Base-by-base conservation (phyloP, 2,329 filamentous ascomycete species). In the Spiromastix sp. region DNA sequence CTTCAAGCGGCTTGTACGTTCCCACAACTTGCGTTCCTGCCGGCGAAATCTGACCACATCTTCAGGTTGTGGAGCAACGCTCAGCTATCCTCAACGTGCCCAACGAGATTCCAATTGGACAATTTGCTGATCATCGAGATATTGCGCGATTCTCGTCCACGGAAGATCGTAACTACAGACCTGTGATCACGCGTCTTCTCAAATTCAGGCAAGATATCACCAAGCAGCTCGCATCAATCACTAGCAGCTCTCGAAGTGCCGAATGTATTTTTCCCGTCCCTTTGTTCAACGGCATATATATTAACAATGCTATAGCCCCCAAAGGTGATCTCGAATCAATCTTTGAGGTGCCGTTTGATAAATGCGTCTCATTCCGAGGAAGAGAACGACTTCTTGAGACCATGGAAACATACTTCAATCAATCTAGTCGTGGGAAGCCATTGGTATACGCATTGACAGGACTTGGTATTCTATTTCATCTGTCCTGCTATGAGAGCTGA, bases 121-220 rank as follows among this genome's bases (percentile, higher is more conserved):
- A 30, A 8, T 31, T 30, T 24, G 15, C 36, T 9, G 28, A 39
- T 22, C 39, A 39, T 27, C 32, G 37, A 3, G 19, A 30, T 24
- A 36, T 42, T 36, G 37, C 32, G n/a, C 32, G 39, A 7, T 42
- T 42, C 22, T 19, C 17, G 12, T 34, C 39, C 2, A 5, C 17
- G 5, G 24, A 33, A 5, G 39, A 42, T 30, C 36, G 30, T 12
- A 26, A 27, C n/a, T 41, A 32, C 15, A 27, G 20, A 17, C 10
- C 35, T 12, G 18, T 42, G 11, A n/a, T 39, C 3, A 20, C 20
- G 17, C 17, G 27, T 11, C 30, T 40, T 21, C 11, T 18, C 11
- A 24, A n/a, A 13, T 34, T 38, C 15, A 34, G 13, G 12, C 20
- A 38, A 25, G 36, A 21, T 13, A 28, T 38, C 10, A 13, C 12